phyloP scores from a whole-genome alignment of 2,329 filamentous ascomycete genomes.

The Penicillium expansum region DNA sequence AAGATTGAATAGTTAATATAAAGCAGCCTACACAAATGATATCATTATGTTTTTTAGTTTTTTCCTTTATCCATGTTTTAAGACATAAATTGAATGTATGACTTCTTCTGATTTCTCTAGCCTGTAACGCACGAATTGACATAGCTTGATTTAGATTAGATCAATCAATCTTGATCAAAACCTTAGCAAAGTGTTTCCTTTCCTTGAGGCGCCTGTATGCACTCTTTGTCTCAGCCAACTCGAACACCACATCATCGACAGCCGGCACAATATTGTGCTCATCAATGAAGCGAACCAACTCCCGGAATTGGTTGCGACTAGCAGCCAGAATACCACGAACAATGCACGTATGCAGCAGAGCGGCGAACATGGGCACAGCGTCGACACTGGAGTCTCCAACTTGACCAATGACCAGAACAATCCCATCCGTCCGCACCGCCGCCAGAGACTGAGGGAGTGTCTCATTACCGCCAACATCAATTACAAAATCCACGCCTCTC shows the following conservation, averaged over 20 bases:
- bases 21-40: too few relatives aligned
- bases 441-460: background rate
- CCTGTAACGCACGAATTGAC: background rate
- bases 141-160: background rate
- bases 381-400: background rate
- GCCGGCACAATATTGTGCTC: conserved; percentile 32
- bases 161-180: conserved; percentile 31
- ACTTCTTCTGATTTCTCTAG: too few relatives aligned
- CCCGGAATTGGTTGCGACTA: conserved; percentile 27
- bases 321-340: conserved; percentile 32
- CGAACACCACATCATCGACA: conserved; percentile 33
- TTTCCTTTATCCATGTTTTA: too few relatives aligned
- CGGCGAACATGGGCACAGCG: conserved; percentile 11
- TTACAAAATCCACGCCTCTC: background rate
- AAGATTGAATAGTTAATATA: too few relatives aligned
- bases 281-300: conserved; percentile 34
- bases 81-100: too few relatives aligned
- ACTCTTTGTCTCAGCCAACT: conserved; percentile 31
- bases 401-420: background rate
- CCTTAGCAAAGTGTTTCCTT: conserved; percentile 41
- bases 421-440: background rate
- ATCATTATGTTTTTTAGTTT: too few relatives aligned
- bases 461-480: conserved; percentile 1
- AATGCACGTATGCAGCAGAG: conserved; percentile 27
- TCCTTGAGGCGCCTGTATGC: conserved; percentile 34